Conservation (phyloP, 345 rosid genomes). For the Eutrema heterophyllum region DNA sequence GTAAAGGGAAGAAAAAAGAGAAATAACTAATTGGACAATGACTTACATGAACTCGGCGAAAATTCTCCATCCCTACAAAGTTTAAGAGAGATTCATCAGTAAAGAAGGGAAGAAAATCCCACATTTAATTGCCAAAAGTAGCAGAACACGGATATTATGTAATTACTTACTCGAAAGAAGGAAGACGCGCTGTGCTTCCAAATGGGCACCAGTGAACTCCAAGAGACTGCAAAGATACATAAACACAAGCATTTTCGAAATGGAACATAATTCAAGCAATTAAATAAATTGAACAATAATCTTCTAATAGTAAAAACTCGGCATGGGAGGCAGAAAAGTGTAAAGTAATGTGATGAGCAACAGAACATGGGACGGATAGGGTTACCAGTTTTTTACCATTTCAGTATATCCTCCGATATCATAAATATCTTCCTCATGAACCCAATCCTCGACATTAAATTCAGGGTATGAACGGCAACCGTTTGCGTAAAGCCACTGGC, state of each 20-base stretch:
- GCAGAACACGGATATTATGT: not conserved
- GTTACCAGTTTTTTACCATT: conserved; percentile 46
- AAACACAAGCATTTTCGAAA: not conserved
- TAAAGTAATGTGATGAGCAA: not conserved
- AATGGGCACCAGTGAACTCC: conserved; percentile 98
- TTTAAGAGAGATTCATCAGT: conserved; percentile 12
- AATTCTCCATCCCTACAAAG: conserved; percentile 81
- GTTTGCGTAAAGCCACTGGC: conserved; percentile 95
- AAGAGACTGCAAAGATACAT: conserved; percentile 61
- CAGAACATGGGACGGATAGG: not conserved
- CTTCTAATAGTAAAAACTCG: not conserved
- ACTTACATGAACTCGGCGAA: conserved; percentile 74
- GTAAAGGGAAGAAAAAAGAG: not conserved
- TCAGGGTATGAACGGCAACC: conserved; percentile 75
- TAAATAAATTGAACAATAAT: not conserved
- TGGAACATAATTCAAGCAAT: not conserved
- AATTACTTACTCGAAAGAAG: conserved; percentile 69
- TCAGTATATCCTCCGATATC: conserved; percentile 74
- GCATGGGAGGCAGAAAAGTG: not conserved
- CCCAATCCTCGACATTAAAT: conserved; percentile 82
- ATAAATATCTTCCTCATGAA: conserved; percentile 84
- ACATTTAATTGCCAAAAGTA: not conserved
- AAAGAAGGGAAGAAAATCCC: not conserved
- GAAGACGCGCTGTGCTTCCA: conserved; percentile 68
- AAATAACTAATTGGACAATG: conserved; percentile 6